These are phyloP conservation scores for Colletotrichum coccodes DNA, from an alignment of 2,329 filamentous ascomycete species.

Conservation along the genomic window DNA sequence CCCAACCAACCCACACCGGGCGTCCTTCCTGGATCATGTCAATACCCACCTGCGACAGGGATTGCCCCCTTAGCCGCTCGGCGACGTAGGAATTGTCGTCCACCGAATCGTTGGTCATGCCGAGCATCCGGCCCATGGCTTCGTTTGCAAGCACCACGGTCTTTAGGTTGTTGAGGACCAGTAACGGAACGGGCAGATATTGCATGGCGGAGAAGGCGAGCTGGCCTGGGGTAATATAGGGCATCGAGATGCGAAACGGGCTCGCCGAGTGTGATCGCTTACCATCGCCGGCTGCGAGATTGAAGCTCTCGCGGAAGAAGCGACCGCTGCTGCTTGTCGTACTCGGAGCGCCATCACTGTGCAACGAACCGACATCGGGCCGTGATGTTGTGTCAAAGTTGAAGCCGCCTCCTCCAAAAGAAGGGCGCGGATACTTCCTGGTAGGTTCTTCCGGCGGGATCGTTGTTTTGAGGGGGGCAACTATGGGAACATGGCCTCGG, in stretches of 20 bases:
- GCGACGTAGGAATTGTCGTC: constrained; percentile 55
- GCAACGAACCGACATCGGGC: neutral
- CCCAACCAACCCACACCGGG: constrained; percentile 69
- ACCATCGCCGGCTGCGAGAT: constrained; percentile 32
- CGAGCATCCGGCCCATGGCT: constrained; percentile 76
- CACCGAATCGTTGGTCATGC: constrained; percentile 58
- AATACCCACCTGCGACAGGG: constrained; percentile 76
- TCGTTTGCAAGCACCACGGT: constrained; percentile 80
- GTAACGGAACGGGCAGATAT: constrained; percentile 77
- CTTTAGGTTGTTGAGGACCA: constrained; percentile 76
- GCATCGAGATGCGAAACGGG: constrained; percentile 53
- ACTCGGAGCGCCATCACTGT: constrained; percentile 13
- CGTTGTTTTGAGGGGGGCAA: constrained; percentile 4
- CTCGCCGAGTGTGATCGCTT: constrained; percentile 48
- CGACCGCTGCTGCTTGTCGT: constrained; percentile 39
- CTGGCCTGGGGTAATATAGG: constrained; percentile 60
- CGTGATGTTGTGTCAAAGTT: constrained; percentile 6
- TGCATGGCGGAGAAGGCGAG: constrained; percentile 76
- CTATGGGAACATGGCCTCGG: constrained; percentile 10
- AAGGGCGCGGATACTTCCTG: neutral
- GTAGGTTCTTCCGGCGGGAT: neutral
- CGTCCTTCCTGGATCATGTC: constrained; percentile 77
- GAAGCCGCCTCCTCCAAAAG: constrained; percentile 18
- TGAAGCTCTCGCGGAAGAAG: constrained; percentile 46
- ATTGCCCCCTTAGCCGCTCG: constrained; percentile 72